Base-by-base conservation (phyloP, 2,329 filamentous ascomycete genomes). In the Phialemonium atrogriseum region DNA sequence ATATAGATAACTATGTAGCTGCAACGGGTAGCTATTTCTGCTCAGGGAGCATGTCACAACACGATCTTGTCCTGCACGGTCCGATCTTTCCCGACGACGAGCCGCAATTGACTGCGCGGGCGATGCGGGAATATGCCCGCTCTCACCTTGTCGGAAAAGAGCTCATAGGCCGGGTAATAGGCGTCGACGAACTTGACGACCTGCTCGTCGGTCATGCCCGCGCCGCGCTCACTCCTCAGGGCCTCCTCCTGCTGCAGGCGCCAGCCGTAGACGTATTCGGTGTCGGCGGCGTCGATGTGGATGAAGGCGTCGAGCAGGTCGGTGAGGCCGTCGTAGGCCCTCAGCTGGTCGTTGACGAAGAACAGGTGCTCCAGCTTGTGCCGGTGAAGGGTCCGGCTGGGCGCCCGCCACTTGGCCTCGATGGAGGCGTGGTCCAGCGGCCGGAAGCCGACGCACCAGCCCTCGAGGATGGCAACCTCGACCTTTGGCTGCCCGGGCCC, bases 361-460 rank as follows among this genome's bases (percentile, higher is more conserved):
- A 59, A 50, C 9, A 77, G 57, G 40, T 74, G 59, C 35, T 64
- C 60, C 4, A 72, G 58, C 10, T 49, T 48, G 49, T 77, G 66
- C 36, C 40, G 55, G 45, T 54, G 59, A 26, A 68, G 64, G 20
- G 53, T 73, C 51, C 52, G 73, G 58, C 27, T 18, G 1, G 36
- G 24, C 32, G 62, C 57, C 54, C 67, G 70, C 49, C 64, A 61
- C 44, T 66, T 66, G 4, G 76, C 52, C 17, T 67, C 64, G 4
- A 73, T 52, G 5, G 69, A 64, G n/a, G 59, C 51, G 1, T 67
- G 55, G 18, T 60, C 46, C 10, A 88, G 55, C 1, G 80, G 56
- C 5, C 78, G 75, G 59, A 94, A 94, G 3, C 86, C 88, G 10
- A 94, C 77, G 54, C 82, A 91, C 88, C 87, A 94, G 12, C 88